Conservation (phyloP, 495 filamentous ascomycete species). For the Penicillium salamii region DNA sequence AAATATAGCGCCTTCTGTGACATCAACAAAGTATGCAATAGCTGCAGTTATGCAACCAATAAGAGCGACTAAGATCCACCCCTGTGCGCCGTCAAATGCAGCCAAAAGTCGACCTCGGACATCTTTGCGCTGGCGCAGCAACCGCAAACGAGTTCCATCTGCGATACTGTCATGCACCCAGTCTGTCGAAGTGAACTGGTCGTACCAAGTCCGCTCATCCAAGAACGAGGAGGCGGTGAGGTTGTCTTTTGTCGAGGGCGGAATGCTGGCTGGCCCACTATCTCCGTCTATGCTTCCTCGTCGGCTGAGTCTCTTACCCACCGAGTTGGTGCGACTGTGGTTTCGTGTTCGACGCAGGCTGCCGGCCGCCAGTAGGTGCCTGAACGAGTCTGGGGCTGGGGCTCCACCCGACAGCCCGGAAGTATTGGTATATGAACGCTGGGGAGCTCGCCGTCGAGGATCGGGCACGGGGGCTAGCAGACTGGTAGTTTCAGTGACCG, state of each 20-base stretch:
- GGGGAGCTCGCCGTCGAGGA: conserved; percentile 18
- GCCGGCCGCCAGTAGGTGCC: conserved; percentile 31
- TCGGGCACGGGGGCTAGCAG: conserved; percentile 25
- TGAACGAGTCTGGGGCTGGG: conserved; percentile 30
- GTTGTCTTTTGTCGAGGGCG: conserved; percentile 58
- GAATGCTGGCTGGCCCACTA: conserved; percentile 33
- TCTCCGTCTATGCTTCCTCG: conserved; percentile 40
- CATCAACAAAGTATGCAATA: conserved; percentile 85
- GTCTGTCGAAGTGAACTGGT: conserved; percentile 97
- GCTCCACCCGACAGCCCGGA: conserved; percentile 26
- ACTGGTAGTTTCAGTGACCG: conserved; percentile 37
- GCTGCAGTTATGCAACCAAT: conserved; percentile 85
- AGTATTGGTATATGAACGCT: conserved; percentile 41
- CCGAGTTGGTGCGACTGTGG: conserved; percentile 66
- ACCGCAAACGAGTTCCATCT: conserved; percentile 84
- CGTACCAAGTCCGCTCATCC: conserved; percentile 96
- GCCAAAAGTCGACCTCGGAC: conserved; percentile 73
- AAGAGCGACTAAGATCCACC: conserved; percentile 89
- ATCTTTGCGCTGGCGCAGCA: conserved; percentile 76
- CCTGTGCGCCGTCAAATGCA: conserved; percentile 84
- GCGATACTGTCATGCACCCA: conserved; percentile 98
- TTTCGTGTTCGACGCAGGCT: conserved; percentile 55
- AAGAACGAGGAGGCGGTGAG: conserved; percentile 49
- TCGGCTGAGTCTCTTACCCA: conserved; percentile 51
- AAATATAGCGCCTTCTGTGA: conserved; percentile 79